Base-by-base conservation (phyloP, 148 eudicot genomes). In the Rhododendron molle region DNA sequence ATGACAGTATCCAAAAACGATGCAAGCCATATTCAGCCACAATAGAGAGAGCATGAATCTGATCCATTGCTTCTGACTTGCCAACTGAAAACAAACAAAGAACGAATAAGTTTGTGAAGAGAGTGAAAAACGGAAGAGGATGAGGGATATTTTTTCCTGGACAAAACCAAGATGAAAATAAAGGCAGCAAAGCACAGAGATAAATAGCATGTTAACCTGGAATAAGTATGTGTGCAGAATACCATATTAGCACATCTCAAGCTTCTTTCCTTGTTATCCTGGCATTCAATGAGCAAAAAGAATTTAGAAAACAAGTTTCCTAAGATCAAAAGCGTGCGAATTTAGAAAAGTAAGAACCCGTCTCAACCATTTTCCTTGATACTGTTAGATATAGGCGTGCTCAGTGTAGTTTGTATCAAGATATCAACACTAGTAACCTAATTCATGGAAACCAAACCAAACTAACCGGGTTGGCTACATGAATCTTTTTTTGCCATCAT, bases 261-360 rank as follows among this genome's bases (percentile, higher is more conserved):
- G 98, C 98, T 90, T 94, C 95, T 87, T 94, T 94, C 85, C 94
- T 86, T 28, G 98, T 92, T 88, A 94, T 90, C 93, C 95, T 94
- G 92, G 74, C n/a, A 84, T 86, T 82, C 38, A 50, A 72, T 10
- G 12, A 71, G 16, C 44, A 5, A 16, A 83, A 72, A 40, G 18
- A 40, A 28, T 36, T 54, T 23, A 20, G 34, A 44, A 58, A 62
- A 26, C 82, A 52, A 79, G 28, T 28, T 52, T 5, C 14, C 38
- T 71, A 71, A 71, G 38, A 71, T 32, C 40, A 28, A 9, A 62
- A 12, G 40, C 2, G 5, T 8, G 1, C 7, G 30, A 69, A 30
- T 30, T 28, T 4, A 71, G 20, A 71, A 14, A 58, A 30, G 14
- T 32, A 14, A 0, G 76, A 71, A 32, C 76, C 40, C 6, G 8